Conservation (phyloP, 768 basidiomycete species). For the Hygrophoropsis aurantiaca region DNA sequence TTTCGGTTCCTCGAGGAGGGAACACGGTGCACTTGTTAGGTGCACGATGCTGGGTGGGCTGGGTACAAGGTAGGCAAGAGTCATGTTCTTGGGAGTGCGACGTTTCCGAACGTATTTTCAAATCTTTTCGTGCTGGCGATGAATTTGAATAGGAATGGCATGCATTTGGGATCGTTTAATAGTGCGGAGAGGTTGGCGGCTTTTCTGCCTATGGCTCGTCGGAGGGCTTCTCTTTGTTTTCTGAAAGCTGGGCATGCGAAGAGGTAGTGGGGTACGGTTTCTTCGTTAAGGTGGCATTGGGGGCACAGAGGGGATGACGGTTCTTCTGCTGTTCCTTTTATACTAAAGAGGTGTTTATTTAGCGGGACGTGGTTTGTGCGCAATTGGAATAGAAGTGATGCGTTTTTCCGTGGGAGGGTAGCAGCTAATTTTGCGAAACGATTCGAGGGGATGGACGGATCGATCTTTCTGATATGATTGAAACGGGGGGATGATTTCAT, state of each 20-base stretch:
- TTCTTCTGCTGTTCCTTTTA: no score
- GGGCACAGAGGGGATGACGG: background rate
- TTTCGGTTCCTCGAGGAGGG: no score
- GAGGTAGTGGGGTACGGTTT: conserved; percentile 15
- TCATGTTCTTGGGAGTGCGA: no score
- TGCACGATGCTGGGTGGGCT: no score
- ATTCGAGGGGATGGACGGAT: conserved; percentile 1
- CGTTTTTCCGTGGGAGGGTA: conserved; percentile 10
- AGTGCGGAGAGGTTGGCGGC: no score
- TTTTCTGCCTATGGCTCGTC: no score
- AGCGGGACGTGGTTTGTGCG: conserved; percentile 30
- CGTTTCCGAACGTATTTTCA: no score
- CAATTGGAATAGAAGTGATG: conserved; percentile 30
- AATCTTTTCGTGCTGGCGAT: no score
- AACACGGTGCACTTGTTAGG: no score
- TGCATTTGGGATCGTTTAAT: no score
- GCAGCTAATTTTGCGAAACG: background rate
- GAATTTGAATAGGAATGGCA: no score
- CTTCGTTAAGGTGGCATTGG: background rate
- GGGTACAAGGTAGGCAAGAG: no score
- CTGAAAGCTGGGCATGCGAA: conserved; percentile 7
- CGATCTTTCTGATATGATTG: background rate
- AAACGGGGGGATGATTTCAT: background rate
- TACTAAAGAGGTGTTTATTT: conserved; percentile 22
- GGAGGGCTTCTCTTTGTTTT: background rate